A percentile compares a stretch with the other conserved stretches of the same genome.
Evolutionary conservation across 2,329 filamentous ascomycete species (phyloP).

Genomic region (Colletotrichum acutatum): DNA sequence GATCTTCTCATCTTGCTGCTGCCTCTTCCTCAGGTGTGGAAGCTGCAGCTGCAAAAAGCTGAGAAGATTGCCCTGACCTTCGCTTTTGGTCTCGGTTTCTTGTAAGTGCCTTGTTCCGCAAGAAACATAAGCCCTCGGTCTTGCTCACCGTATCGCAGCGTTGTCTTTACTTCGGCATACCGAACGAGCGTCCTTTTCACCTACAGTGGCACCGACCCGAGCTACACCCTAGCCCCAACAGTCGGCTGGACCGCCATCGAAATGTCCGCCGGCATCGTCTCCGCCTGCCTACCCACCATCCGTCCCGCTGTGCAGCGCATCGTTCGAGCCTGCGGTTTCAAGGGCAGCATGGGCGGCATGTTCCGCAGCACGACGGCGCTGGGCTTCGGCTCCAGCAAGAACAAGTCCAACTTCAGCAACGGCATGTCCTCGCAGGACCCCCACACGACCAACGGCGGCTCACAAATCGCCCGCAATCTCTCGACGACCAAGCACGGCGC

Average conservation of each 20-base stretch:
- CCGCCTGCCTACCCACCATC: slow-evolving; percentile 64
- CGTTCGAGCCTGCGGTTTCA: slow-evolving; percentile 53
- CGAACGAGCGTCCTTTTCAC: slow-evolving; percentile 59
- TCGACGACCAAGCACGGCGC: slow-evolving; percentile 23
- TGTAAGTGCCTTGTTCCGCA: slow-evolving; percentile 42
- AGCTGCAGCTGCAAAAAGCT: slow-evolving; percentile 50
- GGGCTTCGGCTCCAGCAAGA: slow-evolving; percentile 40
- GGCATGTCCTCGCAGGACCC: slow-evolving; percentile 29
- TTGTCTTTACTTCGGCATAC: slow-evolving; percentile 60
- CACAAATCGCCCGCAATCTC: slow-evolving; percentile 8
- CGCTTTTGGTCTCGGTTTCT: slow-evolving; percentile 57
- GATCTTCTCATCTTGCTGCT: slow-evolving; percentile 57
- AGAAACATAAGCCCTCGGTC: fast-evolving
- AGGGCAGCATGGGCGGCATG: slow-evolving; percentile 46
- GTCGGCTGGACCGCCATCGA: slow-evolving; percentile 62
- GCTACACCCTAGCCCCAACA: slow-evolving; percentile 58
- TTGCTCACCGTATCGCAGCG: slow-evolving; percentile 41
- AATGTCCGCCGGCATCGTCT: slow-evolving; percentile 61
- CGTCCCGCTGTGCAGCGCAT: slow-evolving; percentile 55
- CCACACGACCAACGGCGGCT: slow-evolving; percentile 1
- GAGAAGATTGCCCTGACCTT: slow-evolving; percentile 57
- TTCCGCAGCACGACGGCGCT: slow-evolving; percentile 37
- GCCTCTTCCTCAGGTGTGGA: slow-evolving; percentile 58
- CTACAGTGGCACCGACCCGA: slow-evolving; percentile 51
- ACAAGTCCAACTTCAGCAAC: slow-evolving; percentile 36